Percentiles rank a stretch among this genome's conserved stretches.
These are phyloP conservation scores for Eucalyptus leucophloia DNA, from an alignment of 345 rosid genomes.

Conservation along the genomic window DNA sequence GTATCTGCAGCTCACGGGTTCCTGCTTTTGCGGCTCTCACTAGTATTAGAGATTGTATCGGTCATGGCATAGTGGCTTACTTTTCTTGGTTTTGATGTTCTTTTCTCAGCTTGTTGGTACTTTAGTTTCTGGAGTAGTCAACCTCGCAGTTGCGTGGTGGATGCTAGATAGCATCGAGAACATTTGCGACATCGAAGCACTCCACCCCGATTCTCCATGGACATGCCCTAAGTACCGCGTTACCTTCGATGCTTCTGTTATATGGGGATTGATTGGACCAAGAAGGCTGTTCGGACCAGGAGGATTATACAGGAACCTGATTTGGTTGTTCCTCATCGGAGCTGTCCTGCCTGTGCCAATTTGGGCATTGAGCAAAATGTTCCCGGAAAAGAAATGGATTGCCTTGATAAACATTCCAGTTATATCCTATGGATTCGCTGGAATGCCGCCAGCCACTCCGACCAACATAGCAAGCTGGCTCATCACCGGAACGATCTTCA, in stretches of 20 bases:
- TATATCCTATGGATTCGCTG: constrained; percentile 81
- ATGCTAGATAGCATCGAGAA: constrained; percentile 67
- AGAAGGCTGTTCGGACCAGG: constrained; percentile 65
- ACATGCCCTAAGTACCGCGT: constrained; percentile 96
- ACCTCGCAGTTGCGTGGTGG: constrained; percentile 97
- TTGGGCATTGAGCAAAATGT: constrained; percentile 67
- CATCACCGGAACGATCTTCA: constrained; percentile 76
- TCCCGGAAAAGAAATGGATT: constrained; percentile 88
- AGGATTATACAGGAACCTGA: constrained; percentile 80
- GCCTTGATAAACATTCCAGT: constrained; percentile 86
- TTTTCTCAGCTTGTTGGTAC: constrained; percentile 67
- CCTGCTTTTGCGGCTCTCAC: background rate
- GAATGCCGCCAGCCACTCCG: constrained; percentile 99
- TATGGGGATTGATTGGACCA: constrained; percentile 96
- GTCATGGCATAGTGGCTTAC: background rate
- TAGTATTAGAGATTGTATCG: constrained; percentile 2
- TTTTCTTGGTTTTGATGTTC: background rate
- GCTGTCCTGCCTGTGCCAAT: constrained; percentile 82
- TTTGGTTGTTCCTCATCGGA: constrained; percentile 87
- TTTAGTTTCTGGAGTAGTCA: constrained; percentile 62
- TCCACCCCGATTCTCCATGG: constrained; percentile 80
- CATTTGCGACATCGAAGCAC: constrained; percentile 60
- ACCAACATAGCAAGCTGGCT: constrained; percentile 95
- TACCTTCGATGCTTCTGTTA: constrained; percentile 87
- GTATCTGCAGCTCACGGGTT: constrained; percentile 54